Evolutionary conservation across 106 monocot genomes (phyloP).

Genomic region (Phalaenopsis aphrodite): DNA sequence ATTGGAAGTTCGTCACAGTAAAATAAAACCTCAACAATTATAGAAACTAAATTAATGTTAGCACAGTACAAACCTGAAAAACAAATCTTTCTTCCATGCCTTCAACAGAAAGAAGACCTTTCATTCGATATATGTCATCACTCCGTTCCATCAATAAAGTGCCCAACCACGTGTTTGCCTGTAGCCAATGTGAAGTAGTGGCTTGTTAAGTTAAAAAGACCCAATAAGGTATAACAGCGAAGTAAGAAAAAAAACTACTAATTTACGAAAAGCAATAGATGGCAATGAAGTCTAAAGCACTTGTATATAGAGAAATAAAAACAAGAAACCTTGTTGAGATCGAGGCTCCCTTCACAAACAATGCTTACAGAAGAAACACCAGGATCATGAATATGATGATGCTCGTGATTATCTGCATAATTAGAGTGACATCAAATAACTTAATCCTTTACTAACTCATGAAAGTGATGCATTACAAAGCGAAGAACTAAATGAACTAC

Average conservation of each 20-base stretch:
- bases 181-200: slow-evolving; percentile 9
- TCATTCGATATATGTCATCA: slow-evolving; percentile 98
- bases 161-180: slow-evolving; percentile 99
- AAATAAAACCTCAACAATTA: neutral
- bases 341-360: slow-evolving; percentile 85
- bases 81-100: slow-evolving; percentile 93
- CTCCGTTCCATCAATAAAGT: slow-evolving; percentile 80
- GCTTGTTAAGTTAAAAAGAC: neutral
- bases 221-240: neutral
- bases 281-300: neutral
- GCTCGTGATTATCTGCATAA: slow-evolving; percentile 30
- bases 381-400: slow-evolving; percentile 94
- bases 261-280: neutral
- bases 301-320: neutral
- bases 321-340: slow-evolving; percentile 76
- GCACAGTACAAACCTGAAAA: slow-evolving; percentile 68
- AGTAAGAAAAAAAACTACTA: neutral
- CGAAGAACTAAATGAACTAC: neutral
- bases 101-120: slow-evolving; percentile 88
- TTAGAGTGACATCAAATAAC: neutral
- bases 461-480: too few species aligned
- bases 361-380: slow-evolving; percentile 99
- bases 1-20: neutral
- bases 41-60: neutral
- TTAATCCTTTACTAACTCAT: neutral